Conservation (phyloP, 805 yeast genomes). For the Wickerhamiella siamensis region DNA sequence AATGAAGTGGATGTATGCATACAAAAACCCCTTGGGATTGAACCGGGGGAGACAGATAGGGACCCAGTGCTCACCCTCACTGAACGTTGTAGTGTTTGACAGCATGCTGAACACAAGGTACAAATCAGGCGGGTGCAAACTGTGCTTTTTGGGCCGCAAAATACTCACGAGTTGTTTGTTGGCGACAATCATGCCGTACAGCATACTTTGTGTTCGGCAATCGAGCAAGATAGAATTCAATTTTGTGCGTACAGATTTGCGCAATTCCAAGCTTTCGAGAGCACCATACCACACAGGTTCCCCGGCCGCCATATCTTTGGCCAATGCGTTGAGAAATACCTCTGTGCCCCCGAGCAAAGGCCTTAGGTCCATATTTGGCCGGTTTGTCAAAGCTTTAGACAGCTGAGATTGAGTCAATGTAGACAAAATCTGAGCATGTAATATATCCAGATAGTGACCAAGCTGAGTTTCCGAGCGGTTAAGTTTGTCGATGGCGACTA, state of each 20-base stretch:
- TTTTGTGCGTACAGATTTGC: conserved; percentile 41
- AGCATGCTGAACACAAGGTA: conserved; percentile 61
- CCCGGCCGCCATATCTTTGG: conserved; percentile 36
- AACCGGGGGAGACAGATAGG: conserved; percentile 88
- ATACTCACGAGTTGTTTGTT: conserved; percentile 53
- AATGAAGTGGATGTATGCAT: conserved; percentile 59
- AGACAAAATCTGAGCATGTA: conserved; percentile 68
- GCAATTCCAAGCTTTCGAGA: conserved; percentile 45
- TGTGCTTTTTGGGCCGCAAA: conserved; percentile 63
- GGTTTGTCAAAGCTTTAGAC: conserved; percentile 45
- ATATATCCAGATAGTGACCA: conserved; percentile 48
- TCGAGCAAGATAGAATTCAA: conserved; percentile 41
- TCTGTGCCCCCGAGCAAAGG: conserved; percentile 65
- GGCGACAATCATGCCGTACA: conserved; percentile 64
- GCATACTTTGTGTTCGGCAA: conserved; percentile 37
- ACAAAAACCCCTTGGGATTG: conserved; percentile 74
- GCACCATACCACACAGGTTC: conserved; percentile 53
- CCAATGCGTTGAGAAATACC: conserved; percentile 52
- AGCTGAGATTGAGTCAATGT: conserved; percentile 73
- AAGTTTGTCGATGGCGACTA: conserved; percentile 44
- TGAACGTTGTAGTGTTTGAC: conserved; percentile 39
- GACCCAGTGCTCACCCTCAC: conserved; percentile 65
- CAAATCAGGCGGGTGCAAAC: conserved; percentile 68
- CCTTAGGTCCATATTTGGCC: conserved; percentile 73
- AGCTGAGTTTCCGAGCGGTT: conserved; percentile 30